Conservation (phyloP, 768 basidiomycete genomes). For the Leccinellum rugosiceps region DNA sequence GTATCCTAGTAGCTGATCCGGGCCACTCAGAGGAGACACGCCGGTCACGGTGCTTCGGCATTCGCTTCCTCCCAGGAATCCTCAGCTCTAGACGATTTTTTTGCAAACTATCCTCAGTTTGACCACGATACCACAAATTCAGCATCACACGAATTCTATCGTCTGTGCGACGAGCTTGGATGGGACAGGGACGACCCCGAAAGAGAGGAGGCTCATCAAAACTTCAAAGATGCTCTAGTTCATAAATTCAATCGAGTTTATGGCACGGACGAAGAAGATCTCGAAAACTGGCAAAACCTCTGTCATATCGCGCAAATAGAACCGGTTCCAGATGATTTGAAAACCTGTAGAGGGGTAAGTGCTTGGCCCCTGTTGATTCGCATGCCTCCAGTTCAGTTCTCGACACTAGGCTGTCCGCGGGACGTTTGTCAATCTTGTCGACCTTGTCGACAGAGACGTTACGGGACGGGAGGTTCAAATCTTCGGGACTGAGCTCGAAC, state of each 20-base stretch:
- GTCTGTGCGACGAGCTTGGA: constrained; percentile 6
- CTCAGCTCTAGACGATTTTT: not conserved
- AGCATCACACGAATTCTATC: constrained; percentile 10
- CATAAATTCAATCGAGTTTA: constrained; percentile 15
- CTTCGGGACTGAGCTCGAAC: constrained; percentile 6
- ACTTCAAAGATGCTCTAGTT: constrained; percentile 14
- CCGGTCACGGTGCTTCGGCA: not conserved
- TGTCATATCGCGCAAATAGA: constrained; percentile 5
- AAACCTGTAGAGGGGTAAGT: constrained; percentile 12
- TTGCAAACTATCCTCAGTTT: not conserved
- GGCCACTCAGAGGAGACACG: not conserved
- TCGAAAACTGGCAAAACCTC: constrained; percentile 10
- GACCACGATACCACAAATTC: not conserved
- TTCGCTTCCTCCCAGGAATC: not conserved
- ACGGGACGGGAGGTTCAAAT: constrained; percentile 1
- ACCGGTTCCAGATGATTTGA: constrained; percentile 5
- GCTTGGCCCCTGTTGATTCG: not conserved
- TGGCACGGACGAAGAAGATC: constrained; percentile 1
- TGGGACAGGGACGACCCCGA: not conserved
- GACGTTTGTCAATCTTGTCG: constrained; percentile 14
- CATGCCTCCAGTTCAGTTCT: too few species aligned
- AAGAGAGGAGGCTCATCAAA: not conserved
- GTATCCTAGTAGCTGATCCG: not conserved
- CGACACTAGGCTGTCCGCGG: not conserved
- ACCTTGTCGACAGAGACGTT: constrained; percentile 12